Percentiles rank a stretch among this genome's conserved stretches.
Conservation (phyloP, 495 filamentous ascomycete species). For the Tuber melanosporum region DNA sequence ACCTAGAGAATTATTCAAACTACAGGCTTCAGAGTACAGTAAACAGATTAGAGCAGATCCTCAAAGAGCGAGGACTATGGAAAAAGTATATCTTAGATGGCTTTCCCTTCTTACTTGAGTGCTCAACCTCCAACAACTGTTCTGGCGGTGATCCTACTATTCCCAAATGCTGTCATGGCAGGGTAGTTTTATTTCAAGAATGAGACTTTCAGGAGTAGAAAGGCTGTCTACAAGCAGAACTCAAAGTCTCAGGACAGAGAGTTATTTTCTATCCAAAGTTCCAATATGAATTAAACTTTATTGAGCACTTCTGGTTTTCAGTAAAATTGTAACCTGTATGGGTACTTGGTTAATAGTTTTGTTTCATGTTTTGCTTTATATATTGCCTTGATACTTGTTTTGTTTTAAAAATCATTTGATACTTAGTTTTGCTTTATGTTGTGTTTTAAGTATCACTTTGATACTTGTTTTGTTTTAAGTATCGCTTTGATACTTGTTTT, state of each 20-base stretch:
- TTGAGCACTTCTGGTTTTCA: too few species aligned
- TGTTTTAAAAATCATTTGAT: too few species aligned
- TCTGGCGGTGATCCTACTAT: background rate
- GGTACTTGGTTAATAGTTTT: too few species aligned
- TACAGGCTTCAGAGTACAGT: background rate
- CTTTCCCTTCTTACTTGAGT: background rate
- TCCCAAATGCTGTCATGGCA: background rate
- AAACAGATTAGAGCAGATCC: background rate
- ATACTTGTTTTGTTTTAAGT: too few species aligned
- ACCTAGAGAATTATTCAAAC: background rate
- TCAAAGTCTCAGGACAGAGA: background rate
- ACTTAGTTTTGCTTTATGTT: too few species aligned
- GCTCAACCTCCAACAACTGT: background rate
- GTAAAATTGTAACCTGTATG: too few species aligned
- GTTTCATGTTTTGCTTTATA: too few species aligned
- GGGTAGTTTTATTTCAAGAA: background rate
- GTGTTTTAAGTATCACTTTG: too few species aligned
- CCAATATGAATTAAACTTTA: too few species aligned
- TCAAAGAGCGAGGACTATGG: background rate
- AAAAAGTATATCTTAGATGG: background rate
- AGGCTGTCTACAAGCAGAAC: background rate
- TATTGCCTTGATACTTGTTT: too few species aligned
- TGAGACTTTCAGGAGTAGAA: background rate
- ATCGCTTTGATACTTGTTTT: too few species aligned
- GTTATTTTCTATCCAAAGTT: too few species aligned